A percentile compares a stretch with the other conserved stretches of the same genome.
Conservation (phyloP, 2,329 filamentous ascomycete genomes). For the Colletotrichum lentis region DNA sequence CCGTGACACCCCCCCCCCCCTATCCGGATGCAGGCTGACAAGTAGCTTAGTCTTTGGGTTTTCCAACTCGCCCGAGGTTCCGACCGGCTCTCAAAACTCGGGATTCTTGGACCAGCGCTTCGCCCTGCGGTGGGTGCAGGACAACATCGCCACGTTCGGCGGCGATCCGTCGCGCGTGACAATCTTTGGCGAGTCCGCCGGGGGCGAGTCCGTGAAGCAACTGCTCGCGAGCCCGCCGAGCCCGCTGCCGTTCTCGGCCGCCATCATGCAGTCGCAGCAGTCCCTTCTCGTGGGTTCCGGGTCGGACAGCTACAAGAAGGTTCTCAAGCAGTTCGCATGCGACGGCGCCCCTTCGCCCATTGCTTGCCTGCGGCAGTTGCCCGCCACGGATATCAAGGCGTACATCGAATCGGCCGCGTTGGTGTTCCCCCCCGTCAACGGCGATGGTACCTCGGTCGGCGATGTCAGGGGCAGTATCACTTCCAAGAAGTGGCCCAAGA, state of each 20-base stretch:
- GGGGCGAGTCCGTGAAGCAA: constrained; percentile 50
- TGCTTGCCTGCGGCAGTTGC: constrained; percentile 15
- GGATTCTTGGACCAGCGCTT: constrained; percentile 65
- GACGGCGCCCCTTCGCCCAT: not conserved
- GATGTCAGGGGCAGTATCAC: constrained; percentile 26
- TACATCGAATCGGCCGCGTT: constrained; percentile 25
- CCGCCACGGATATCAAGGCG: constrained; percentile 23
- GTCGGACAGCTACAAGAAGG: constrained; percentile 23
- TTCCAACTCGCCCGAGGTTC: constrained; percentile 33
- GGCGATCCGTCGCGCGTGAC: constrained; percentile 69
- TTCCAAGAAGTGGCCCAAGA: constrained; percentile 26
- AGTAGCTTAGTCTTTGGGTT: constrained; percentile 30
- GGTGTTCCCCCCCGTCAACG: constrained; percentile 31
- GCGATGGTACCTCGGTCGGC: constrained; percentile 20
- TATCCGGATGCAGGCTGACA: not conserved
- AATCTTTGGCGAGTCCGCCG: constrained; percentile 66
- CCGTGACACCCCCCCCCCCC: too few relatives aligned
- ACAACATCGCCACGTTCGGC: constrained; percentile 69
- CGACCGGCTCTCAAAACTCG: constrained; percentile 52
- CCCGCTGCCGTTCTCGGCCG: constrained; percentile 40
- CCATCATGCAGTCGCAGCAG: constrained; percentile 35
- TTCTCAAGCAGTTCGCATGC: constrained; percentile 26
- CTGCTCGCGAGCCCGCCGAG: constrained; percentile 42
- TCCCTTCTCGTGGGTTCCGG: constrained; percentile 29
- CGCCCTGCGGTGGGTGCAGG: constrained; percentile 66